Conservation (phyloP, 2,329 filamentous ascomycete species). For the Keithomyces neogunnii region DNA sequence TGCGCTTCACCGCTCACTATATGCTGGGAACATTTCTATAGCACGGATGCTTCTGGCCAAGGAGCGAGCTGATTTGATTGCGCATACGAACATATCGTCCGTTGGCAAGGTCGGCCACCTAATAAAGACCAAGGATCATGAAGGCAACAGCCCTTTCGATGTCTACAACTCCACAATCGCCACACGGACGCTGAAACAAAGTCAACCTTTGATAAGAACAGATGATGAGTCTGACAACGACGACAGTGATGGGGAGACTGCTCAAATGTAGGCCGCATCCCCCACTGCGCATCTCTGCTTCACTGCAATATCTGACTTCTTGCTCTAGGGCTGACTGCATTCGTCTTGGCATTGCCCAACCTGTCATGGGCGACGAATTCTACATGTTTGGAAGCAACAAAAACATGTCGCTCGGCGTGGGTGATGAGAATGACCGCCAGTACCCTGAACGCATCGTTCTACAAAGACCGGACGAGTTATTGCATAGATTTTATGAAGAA, state of each 20-base stretch:
- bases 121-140: conserved; percentile 91
- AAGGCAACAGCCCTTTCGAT: conserved; percentile 91
- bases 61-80: conserved; percentile 57
- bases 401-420: conserved; percentile 84
- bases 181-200: conserved; percentile 55
- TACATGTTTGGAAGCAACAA: conserved; percentile 96
- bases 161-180: conserved; percentile 83
- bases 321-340: conserved; percentile 12
- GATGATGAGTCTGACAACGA: conserved; percentile 50
- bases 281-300: neutral
- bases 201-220: conserved; percentile 35
- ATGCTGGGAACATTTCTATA: conserved; percentile 80
- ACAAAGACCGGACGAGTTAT: conserved; percentile 66
- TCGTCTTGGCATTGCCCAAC: conserved; percentile 11
- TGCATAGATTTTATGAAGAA: conserved; percentile 66
- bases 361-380: conserved; percentile 63
- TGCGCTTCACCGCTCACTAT: conserved; percentile 81
- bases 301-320: neutral
- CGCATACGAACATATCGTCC: conserved; percentile 47
- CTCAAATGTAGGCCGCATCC: conserved; percentile 19
- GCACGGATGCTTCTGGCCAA: conserved; percentile 74
- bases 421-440: conserved; percentile 92
- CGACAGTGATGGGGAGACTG: conserved; percentile 27
- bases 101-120: conserved; percentile 61
- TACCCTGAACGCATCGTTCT: conserved; percentile 79